These are phyloP conservation scores for Candida cerambycidarum DNA, from an alignment of 805 yeast genomes.

Conservation along the genomic window DNA sequence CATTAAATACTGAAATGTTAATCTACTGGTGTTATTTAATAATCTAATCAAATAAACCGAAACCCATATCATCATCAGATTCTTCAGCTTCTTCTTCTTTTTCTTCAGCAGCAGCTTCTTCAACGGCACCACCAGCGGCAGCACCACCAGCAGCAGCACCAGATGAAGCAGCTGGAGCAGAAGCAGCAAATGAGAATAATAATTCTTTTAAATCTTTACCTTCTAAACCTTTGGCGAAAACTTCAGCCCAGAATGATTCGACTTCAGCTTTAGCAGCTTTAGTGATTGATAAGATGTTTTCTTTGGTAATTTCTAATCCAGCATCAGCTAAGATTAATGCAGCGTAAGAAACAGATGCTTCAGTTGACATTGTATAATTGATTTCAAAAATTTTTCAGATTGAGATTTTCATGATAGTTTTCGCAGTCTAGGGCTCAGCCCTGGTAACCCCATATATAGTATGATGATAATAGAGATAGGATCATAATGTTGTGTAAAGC, in stretches of 20 bases:
- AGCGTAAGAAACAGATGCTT: slow-evolving; percentile 95
- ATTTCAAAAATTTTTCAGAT: neutral
- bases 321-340: slow-evolving; percentile 98
- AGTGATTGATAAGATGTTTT: slow-evolving; percentile 75
- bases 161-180: slow-evolving; percentile 42
- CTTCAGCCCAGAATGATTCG: slow-evolving; percentile 82
- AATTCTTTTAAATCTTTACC: slow-evolving; percentile 84
- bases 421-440: slow-evolving; percentile 5
- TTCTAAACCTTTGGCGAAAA: slow-evolving; percentile 83
- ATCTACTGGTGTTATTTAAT: neutral
- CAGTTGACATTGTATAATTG: slow-evolving; percentile 62
- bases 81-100: slow-evolving; percentile 65
- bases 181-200: slow-evolving; percentile 53
- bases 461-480: too few relatives aligned
- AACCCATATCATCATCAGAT: slow-evolving; percentile 83
- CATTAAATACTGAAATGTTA: neutral
- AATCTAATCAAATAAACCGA: slow-evolving; percentile 93
- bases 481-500: too few relatives aligned
- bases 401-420: slow-evolving; percentile 2
- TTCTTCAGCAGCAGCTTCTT: slow-evolving; percentile 63
- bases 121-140: slow-evolving; percentile 50
- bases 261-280: slow-evolving; percentile 81
- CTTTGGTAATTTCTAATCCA: slow-evolving; percentile 88
- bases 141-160: slow-evolving; percentile 35
- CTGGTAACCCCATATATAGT: neutral